A percentile compares a stretch with the other conserved stretches of the same genome.
Conservation (phyloP, 169 alveolate genomes). For the Cryptosporidium bovis region DNA sequence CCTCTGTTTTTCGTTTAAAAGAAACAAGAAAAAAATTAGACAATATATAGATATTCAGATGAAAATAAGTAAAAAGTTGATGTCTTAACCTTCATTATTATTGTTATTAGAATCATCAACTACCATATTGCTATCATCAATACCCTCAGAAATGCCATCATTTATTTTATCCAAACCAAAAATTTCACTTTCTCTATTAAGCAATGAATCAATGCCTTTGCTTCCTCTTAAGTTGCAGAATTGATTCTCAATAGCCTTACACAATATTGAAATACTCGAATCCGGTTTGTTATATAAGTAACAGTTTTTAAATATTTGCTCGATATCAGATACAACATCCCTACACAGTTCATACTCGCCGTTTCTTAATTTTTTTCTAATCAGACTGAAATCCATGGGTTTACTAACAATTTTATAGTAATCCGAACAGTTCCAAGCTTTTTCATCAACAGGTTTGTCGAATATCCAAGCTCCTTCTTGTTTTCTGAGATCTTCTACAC, state of each 20-base stretch:
- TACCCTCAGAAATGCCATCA: too few species aligned
- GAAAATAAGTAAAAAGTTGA: background rate
- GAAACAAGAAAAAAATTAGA: too few species aligned
- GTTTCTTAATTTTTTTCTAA: slow-evolving; percentile 83
- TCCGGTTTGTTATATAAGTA: slow-evolving; percentile 86
- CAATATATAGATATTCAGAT: too few species aligned
- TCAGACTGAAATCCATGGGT: slow-evolving; percentile 89
- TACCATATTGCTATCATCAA: too few species aligned
- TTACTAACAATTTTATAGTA: slow-evolving; percentile 87
- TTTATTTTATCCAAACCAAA: slow-evolving; percentile 4
- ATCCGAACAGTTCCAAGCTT: slow-evolving; percentile 89
- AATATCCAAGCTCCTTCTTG: slow-evolving; percentile 91
- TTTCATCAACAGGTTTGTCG: slow-evolving; percentile 90
- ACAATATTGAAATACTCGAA: slow-evolving; percentile 86
- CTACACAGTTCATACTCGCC: slow-evolving; percentile 83
- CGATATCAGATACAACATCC: slow-evolving; percentile 86
- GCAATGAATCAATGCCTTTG: slow-evolving; percentile 56
- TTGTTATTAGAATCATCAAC: too few species aligned
- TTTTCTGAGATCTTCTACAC: slow-evolving; percentile 81
- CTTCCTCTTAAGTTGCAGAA: slow-evolving; percentile 78
- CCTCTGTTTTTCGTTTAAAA: too few species aligned
- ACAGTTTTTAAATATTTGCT: slow-evolving; percentile 87
- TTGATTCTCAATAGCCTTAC: slow-evolving; percentile 85
- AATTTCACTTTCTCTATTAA: slow-evolving; percentile 19
- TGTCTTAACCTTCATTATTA: background rate